phyloP scores from a whole-genome alignment of 2,329 filamentous ascomycete species.

The Parasarocladium wereldwijsianum region DNA sequence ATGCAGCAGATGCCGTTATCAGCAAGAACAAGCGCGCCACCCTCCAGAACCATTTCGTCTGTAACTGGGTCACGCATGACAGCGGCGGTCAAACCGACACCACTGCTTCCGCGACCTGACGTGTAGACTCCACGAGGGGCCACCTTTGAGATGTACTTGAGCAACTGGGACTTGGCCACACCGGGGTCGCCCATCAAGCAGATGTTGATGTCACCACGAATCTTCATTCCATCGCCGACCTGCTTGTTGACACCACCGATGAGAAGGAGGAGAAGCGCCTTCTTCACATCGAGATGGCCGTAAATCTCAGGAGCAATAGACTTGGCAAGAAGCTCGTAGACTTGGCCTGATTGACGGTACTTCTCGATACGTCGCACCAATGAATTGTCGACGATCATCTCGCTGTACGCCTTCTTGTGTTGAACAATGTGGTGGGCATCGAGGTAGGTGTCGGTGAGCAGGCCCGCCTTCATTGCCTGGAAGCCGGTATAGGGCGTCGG shows the following conservation, averaged over 20 bases:
- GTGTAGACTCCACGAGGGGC: constrained; percentile 84
- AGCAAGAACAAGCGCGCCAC: constrained; percentile 63
- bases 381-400: constrained; percentile 69
- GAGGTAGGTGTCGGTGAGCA: constrained; percentile 94
- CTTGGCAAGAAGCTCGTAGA: constrained; percentile 90
- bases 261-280: constrained; percentile 84
- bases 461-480: constrained; percentile 85
- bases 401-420: constrained; percentile 96
- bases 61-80: constrained; percentile 76
- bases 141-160: constrained; percentile 98
- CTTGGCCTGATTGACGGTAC: constrained; percentile 70
- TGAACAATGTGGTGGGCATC: constrained; percentile 89
- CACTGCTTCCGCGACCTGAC: constrained; percentile 65
- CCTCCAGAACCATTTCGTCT: constrained; percentile 73
- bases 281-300: constrained; percentile 94
- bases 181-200: constrained; percentile 98
- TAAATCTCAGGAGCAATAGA: constrained; percentile 97
- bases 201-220: constrained; percentile 96
- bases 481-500: constrained; percentile 98
- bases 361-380: constrained; percentile 75
- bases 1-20: constrained; percentile 80
- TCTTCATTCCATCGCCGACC: constrained; percentile 96
- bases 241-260: constrained; percentile 94
- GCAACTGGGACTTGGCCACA: constrained; percentile 95
- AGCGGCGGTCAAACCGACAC: constrained; percentile 68